Evolutionary conservation across 2,329 filamentous ascomycete species (phyloP).

Genomic region (Drechslerella dactyloides): DNA sequence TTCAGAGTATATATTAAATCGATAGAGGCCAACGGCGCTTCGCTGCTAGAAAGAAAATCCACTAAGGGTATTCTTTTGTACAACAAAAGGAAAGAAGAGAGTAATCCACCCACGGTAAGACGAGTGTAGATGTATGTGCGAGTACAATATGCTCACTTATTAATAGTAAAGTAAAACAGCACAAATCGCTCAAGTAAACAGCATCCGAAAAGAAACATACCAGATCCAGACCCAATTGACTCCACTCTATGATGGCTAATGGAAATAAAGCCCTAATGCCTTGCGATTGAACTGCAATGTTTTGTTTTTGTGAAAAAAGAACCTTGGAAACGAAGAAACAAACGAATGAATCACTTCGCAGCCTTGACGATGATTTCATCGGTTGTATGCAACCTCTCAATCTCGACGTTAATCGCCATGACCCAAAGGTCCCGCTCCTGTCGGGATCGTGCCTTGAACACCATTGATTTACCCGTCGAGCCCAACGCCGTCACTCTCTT

Average conservation of each 20-base stretch:
- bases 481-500: conserved; percentile 68
- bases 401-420: conserved; percentile 69
- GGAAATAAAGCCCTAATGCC: conserved; percentile 10
- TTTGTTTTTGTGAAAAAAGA: too few species aligned
- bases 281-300: too few species aligned
- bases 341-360: conserved; percentile 51
- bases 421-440: conserved; percentile 74
- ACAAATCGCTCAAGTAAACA: conserved; percentile 17
- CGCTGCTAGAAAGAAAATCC: too few species aligned
- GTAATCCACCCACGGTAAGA: too few species aligned
- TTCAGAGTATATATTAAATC: too few species aligned
- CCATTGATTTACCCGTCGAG: conserved; percentile 67
- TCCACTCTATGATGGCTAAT: conserved; percentile 11
- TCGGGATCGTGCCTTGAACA: conserved; percentile 70
- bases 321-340: too few species aligned
- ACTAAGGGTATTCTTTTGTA: too few species aligned
- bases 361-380: conserved; percentile 49
- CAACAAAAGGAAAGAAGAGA: too few species aligned
- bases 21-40: too few species aligned
- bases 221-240: conserved; percentile 2
- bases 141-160: too few species aligned
- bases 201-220: neutral
- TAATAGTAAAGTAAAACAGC: neutral
- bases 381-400: conserved; percentile 65
- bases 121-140: too few species aligned